These are phyloP conservation scores for Suillus bovinus DNA, from an alignment of 768 basidiomycete species.

Conservation along the genomic window DNA sequence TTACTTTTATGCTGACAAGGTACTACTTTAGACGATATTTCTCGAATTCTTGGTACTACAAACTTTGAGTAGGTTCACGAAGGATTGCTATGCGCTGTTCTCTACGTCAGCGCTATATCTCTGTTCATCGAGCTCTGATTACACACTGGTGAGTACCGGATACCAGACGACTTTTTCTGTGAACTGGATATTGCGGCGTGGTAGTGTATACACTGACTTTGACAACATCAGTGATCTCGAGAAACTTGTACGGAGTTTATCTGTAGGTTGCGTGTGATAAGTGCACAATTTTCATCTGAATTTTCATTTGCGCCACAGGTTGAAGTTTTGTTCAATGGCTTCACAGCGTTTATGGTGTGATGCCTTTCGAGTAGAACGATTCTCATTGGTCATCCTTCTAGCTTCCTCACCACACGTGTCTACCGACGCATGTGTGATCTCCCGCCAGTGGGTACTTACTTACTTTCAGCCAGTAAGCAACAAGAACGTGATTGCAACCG, in stretches of 20 bases:
- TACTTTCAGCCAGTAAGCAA: conserved; percentile 42
- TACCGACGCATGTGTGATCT: conserved; percentile 37
- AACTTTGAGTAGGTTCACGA: conserved; percentile 35
- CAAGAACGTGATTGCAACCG: conserved; percentile 38
- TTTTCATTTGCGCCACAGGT: conserved; percentile 28
- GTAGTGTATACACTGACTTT: conserved; percentile 45
- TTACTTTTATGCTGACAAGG: conserved; percentile 50
- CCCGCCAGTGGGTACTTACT: not conserved
- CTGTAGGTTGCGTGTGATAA: not conserved
- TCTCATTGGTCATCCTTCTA: not conserved
- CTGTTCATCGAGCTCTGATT: conserved; percentile 52
- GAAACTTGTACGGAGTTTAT: conserved; percentile 40
- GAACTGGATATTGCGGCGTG: not conserved
- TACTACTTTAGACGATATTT: conserved; percentile 50
- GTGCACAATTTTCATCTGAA: not conserved
- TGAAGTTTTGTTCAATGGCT: conserved; percentile 49
- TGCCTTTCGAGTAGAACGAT: not conserved
- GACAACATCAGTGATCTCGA: conserved; percentile 28
- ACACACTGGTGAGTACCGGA: conserved; percentile 39
- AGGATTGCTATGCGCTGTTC: not conserved
- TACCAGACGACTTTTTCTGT: not conserved
- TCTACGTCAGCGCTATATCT: conserved; percentile 49
- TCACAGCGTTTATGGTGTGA: conserved; percentile 41
- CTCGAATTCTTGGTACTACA: conserved; percentile 44
- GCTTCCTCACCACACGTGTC: conserved; percentile 47